A percentile compares a stretch with the other conserved stretches of the same genome.
phyloP scores from a whole-genome alignment of 2,329 filamentous ascomycete genomes.

The Sclerotinia glacialis region DNA sequence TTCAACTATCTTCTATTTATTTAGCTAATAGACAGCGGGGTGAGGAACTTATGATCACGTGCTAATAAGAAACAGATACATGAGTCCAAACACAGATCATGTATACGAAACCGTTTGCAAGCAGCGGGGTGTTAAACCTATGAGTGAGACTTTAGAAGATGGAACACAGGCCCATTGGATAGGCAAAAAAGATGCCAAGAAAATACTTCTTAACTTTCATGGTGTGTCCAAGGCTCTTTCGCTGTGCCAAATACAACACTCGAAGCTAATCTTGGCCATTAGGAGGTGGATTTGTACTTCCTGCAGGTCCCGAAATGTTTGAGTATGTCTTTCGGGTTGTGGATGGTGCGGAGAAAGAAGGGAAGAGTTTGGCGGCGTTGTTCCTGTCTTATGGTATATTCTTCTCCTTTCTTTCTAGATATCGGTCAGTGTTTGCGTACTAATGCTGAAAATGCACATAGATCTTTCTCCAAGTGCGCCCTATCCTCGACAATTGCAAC shows the following conservation, averaged over 20 bases:
- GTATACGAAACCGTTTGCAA: constrained; percentile 34
- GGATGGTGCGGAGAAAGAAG: constrained; percentile 39
- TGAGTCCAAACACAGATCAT: constrained; percentile 30
- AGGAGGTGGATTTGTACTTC: constrained; percentile 57
- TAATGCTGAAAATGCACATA: constrained; percentile 11
- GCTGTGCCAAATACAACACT: neutral
- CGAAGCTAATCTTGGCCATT: neutral
- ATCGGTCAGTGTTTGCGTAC: neutral
- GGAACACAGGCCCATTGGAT: constrained; percentile 49
- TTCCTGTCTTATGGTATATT: constrained; percentile 52
- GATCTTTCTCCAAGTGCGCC: constrained; percentile 46
- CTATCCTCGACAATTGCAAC: constrained; percentile 49
- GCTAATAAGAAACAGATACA: constrained; percentile 25
- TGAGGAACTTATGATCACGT: neutral
- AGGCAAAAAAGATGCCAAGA: constrained; percentile 42
- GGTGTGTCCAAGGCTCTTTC: constrained; percentile 35
- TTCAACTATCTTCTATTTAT: neutral
- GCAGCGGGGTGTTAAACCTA: constrained; percentile 26
- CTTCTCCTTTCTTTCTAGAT: neutral
- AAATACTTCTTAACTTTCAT: constrained; percentile 48
- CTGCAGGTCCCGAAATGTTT: constrained; percentile 48
- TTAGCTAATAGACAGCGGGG: neutral
- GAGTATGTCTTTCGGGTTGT: constrained; percentile 40
- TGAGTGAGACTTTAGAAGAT: constrained; percentile 36
- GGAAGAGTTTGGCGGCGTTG: constrained; percentile 49